Percentiles rank a stretch among this genome's conserved stretches.
phyloP scores from a whole-genome alignment of 2,329 filamentous ascomycete species.

The Sarocladiaceae sp. region DNA sequence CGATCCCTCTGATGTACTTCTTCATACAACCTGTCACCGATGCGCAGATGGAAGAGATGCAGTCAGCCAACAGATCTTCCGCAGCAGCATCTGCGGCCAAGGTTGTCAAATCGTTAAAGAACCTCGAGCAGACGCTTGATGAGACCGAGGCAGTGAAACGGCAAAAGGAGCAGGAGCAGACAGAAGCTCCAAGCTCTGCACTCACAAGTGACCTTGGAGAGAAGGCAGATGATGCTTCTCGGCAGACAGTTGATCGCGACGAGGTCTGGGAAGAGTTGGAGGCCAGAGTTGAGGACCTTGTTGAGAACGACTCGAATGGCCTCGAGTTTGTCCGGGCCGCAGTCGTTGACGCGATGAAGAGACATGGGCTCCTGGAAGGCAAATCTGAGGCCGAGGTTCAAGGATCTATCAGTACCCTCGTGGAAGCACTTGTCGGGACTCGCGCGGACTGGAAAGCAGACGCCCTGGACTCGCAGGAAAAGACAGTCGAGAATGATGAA shows the following conservation, averaged over 20 bases:
- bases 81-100: constrained; percentile 31
- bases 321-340: constrained; percentile 45
- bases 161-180: too few relatives aligned
- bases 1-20: constrained; percentile 70
- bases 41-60: constrained; percentile 66
- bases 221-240: background rate
- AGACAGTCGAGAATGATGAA: too few relatives aligned
- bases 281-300: constrained; percentile 47
- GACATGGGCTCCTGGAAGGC: constrained; percentile 45
- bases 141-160: too few relatives aligned
- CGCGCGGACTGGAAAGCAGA: constrained; percentile 19
- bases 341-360: constrained; percentile 47
- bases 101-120: too few relatives aligned
- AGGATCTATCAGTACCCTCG: constrained; percentile 42
- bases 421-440: constrained; percentile 39
- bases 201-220: constrained; percentile 12
- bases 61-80: constrained; percentile 56
- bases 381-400: constrained; percentile 36
- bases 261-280: constrained; percentile 49
- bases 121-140: too few relatives aligned
- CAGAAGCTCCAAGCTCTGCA: background rate
- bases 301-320: constrained; percentile 51
- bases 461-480: too few relatives aligned
- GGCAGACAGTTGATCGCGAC: constrained; percentile 17
- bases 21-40: constrained; percentile 80